Evolutionary conservation across 2,329 filamentous ascomycete species (phyloP), one percentile per base, ranked within the genome.

Genomic region (Fusarium sp.): DNA sequence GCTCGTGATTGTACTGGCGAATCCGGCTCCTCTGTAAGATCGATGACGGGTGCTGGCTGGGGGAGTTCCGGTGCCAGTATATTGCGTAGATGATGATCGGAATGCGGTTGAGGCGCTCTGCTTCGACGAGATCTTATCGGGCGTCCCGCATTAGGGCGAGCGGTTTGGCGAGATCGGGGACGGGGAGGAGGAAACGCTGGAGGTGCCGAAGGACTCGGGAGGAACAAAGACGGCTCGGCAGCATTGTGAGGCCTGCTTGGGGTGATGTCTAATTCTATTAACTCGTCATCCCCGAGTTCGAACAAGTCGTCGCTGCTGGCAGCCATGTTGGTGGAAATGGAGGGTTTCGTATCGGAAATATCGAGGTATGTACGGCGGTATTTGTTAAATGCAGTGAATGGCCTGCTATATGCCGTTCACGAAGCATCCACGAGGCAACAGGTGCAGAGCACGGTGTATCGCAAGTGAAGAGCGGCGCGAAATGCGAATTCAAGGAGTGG

Each of bases 11-110:
- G 71, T 10, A 73, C 65, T 8, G 84, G 83, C 20, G 83, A 85
- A 72, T 86, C 84, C 0, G 84, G 83, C 67, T 86, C 85, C 12
- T 79, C 80, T 1, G 85, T 87, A 49, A 87, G 75, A 61, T 87
- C 85, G 45, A 87, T 87, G 16, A 86, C 76, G 20, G 79, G 69
- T 8, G 78, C 54, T 41, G 34, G 59, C 49, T 69, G 71, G n/a
- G 52, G 48, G 45, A 65, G 61, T 16, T 51, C 32, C 16, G 58
- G 54, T 12, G 45, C 49, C 24, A 54, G 58, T 20, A 43, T 43
- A 29, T 44, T 62, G 20, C 65, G 51, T 44, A 56, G 47, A 47
- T 43, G 62, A 29, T 63, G 69, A 20, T 47, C 22, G 15, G 40
- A 22, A 16, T 61, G 56, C 11, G 24, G 49, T 25, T 25, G 49